Evolutionary conservation across 805 yeast species (phyloP).

Genomic region (Cyberlindnera subsufficiens): DNA sequence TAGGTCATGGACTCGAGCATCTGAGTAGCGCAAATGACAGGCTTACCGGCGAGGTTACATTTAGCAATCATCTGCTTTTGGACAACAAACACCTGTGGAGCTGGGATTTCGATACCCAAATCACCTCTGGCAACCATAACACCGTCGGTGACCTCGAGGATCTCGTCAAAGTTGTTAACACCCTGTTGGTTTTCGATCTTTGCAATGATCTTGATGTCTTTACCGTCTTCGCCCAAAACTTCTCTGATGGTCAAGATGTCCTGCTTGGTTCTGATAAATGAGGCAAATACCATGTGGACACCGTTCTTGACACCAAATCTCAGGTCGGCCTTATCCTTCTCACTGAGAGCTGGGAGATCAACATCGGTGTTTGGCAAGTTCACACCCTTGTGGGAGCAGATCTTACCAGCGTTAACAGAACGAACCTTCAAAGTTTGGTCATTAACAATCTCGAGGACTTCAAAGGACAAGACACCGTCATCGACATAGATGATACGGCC

Average conservation of each 20-base stretch:
- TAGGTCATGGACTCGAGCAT: constrained; percentile 99
- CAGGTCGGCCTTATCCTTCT: constrained; percentile 91
- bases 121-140: constrained; percentile 99
- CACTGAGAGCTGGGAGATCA: constrained; percentile 95
- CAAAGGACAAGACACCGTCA: constrained; percentile 96
- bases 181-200: constrained; percentile 99
- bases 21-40: constrained; percentile 99
- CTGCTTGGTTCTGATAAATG: constrained; percentile 91
- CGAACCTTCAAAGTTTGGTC: constrained; percentile 76
- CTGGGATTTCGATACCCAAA: constrained; percentile 98
- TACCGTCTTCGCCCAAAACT: constrained; percentile 96
- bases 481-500: constrained; percentile 94
- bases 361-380: constrained; percentile 99
- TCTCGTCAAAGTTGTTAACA: constrained; percentile 98
- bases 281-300: constrained; percentile 98
- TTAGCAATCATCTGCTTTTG: constrained; percentile 99
- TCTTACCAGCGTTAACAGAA: constrained; percentile 91
- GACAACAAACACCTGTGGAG: constrained; percentile 96
- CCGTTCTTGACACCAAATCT: constrained; percentile 94
- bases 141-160: constrained; percentile 92
- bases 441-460: constrained; percentile 80
- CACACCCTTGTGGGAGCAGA: constrained; percentile 98
- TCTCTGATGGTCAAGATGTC: constrained; percentile 88
- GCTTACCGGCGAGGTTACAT: constrained; percentile 99
- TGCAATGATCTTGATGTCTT: constrained; percentile 91